phyloP scores from a whole-genome alignment of 1,139 yeast species.

The Hansenula anomala region DNA sequence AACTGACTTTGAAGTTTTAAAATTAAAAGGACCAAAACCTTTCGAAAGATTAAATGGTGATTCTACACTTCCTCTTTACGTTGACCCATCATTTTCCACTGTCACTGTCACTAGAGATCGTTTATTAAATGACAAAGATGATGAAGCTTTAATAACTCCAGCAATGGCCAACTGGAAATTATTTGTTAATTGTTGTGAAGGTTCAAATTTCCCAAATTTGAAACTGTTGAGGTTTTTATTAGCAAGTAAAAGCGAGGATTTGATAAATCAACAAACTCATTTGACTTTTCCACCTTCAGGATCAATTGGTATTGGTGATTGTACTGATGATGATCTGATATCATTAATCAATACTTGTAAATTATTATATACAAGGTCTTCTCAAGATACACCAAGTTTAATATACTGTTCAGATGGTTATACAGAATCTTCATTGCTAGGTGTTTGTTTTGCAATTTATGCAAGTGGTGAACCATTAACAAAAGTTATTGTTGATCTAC shows the following conservation, averaged over 20 bases:
- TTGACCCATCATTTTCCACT: constrained; percentile 47
- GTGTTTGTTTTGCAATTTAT: constrained; percentile 68
- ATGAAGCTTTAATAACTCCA: constrained; percentile 26
- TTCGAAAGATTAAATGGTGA: constrained; percentile 2
- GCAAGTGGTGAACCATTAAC: constrained; percentile 46
- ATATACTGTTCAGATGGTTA: constrained; percentile 88
- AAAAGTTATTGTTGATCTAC: constrained; percentile 53
- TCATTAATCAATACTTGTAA: constrained; percentile 63
- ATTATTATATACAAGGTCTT: constrained; percentile 41
- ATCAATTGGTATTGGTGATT: constrained; percentile 67
- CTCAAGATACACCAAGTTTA: constrained; percentile 29
- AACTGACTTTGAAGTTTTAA: constrained; percentile 41
- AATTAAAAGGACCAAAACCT: constrained; percentile 13
- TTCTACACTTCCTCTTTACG: constrained; percentile 34
- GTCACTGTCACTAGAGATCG: constrained; percentile 28
- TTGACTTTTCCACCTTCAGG: constrained; percentile 84
- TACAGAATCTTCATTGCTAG: constrained; percentile 79
- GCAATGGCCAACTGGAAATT: constrained; percentile 37
- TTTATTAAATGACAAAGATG: constrained; percentile 16
- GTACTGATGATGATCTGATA: constrained; percentile 44
- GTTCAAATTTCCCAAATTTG: constrained; percentile 51
- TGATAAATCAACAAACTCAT: constrained; percentile 28
- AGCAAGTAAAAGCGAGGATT: constrained; percentile 18
- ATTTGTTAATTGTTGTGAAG: constrained; percentile 44
- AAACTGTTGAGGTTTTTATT: constrained; percentile 33